These are phyloP conservation scores for Salix viminalis DNA, from an alignment of 345 rosid species.

Conservation along the genomic window DNA sequence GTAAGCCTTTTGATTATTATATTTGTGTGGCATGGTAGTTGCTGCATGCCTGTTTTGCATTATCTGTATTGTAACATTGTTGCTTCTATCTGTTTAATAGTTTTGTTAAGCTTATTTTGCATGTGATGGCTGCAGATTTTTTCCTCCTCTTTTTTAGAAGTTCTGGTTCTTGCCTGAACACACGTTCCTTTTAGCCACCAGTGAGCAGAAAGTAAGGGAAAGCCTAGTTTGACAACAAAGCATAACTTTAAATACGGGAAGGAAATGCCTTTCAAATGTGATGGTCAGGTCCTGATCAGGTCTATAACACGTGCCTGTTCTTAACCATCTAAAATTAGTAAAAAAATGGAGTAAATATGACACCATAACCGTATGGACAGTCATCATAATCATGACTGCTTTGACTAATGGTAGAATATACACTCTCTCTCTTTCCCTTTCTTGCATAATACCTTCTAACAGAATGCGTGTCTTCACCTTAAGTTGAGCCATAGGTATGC, in stretches of 20 bases:
- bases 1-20: conserved; percentile 19
- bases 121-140: not conserved
- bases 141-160: not conserved
- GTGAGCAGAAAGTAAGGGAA: not conserved
- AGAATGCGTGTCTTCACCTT: no score
- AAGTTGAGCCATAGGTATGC: not conserved
- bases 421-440: no score
- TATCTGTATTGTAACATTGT: not conserved
- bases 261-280: no score
- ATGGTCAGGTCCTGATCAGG: no score
- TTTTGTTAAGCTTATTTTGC: not conserved
- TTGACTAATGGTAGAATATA: no score
- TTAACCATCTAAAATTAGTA: no score
- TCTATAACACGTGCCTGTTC: no score
- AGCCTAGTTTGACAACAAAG: not conserved
- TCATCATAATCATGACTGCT: no score
- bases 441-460: no score
- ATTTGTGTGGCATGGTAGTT: conserved; percentile 18
- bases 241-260: not conserved
- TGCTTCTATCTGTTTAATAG: not conserved
- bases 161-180: not conserved
- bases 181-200: not conserved
- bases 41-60: not conserved
- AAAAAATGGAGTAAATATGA: not conserved
- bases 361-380: not conserved